These are phyloP conservation scores for Quercus aquifolioides DNA, from an alignment of 306 rosid genomes.

Conservation along the genomic window DNA sequence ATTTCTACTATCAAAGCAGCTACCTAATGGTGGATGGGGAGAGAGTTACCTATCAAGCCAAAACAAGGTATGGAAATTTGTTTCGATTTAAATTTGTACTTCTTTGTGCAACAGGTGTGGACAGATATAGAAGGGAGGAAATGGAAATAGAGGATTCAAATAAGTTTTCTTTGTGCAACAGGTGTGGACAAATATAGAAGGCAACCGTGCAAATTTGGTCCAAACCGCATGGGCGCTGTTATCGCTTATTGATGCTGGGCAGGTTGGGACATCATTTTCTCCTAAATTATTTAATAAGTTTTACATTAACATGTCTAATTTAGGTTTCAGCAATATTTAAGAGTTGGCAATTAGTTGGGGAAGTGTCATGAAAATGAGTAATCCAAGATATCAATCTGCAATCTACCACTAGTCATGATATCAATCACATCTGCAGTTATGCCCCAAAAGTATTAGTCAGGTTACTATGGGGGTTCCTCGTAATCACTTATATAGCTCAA, in stretches of 20 bases:
- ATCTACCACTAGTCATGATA: too few species aligned
- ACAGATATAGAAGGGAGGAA: neutral
- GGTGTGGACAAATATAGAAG: constrained; percentile 66
- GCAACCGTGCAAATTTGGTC: constrained; percentile 51
- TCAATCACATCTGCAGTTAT: too few species aligned
- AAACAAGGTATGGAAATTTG: constrained; percentile 39
- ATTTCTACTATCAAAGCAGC: constrained; percentile 62
- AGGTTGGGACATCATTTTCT: constrained; percentile 35
- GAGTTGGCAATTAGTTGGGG: too few species aligned
- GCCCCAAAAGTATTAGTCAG: too few species aligned
- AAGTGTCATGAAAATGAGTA: too few species aligned
- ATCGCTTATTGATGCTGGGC: constrained; percentile 70
- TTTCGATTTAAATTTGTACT: neutral
- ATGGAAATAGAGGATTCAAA: neutral
- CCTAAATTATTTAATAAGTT: neutral
- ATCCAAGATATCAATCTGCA: too few species aligned
- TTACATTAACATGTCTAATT: too few species aligned
- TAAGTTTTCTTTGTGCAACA: neutral
- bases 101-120: constrained; percentile 47
- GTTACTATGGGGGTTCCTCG: too few species aligned
- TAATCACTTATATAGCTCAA: too few species aligned
- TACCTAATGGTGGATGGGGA: constrained; percentile 79
- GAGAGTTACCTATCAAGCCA: constrained; percentile 70
- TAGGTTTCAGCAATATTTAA: too few species aligned
- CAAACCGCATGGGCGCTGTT: constrained; percentile 71